Evolutionary conservation across 805 yeast species (phyloP), one percentile per base, ranked within the genome.

Genomic region (Hanseniaspora occidentalis): DNA sequence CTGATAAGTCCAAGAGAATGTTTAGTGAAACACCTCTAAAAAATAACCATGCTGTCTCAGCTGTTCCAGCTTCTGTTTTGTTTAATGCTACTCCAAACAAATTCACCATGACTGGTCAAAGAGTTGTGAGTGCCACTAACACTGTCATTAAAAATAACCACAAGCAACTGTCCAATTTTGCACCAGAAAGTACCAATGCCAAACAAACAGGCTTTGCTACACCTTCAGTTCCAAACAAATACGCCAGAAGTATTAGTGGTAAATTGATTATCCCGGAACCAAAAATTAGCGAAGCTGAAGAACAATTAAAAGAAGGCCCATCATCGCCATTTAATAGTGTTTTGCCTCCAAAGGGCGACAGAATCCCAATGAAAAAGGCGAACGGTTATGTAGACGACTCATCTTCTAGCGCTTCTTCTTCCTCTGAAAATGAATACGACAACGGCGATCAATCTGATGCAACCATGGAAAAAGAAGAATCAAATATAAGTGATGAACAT

Each of bases 221-320:
- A 7, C 48, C 49, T 23, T 37, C 47, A 7, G 38, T 48, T 6
- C 47, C 52, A 8, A 43, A 44, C 14, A 46, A 11, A 20, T 11
- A 57, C 7, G 53, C 62, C 38, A 58, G 70, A 50, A 64, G 65
- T 36, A 61, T 67, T 1, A 64, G 69, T 2, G 70, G 70, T 11
- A 65, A 63, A 65, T 49, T 66, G 18, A 51, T 64, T 11, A 64
- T 62, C 19, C 71, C 71, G 2, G 70, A 65, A 45, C 69, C 70
- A 17, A 62, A 57, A 46, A 50, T 65, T 39, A 54, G 62, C 17
- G 70, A 64, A 41, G 58, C 64, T 9, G 67, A 61, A 43, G 62
- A 57, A 34, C 58, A 57, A 33, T 50, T 65, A 14, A 50, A 54
- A 19, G 65, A 64, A 38, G 69, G 67, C 11, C 61, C 60, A 13